phyloP scores from a whole-genome alignment of 345 rosid species.

The Salix dunnii region DNA sequence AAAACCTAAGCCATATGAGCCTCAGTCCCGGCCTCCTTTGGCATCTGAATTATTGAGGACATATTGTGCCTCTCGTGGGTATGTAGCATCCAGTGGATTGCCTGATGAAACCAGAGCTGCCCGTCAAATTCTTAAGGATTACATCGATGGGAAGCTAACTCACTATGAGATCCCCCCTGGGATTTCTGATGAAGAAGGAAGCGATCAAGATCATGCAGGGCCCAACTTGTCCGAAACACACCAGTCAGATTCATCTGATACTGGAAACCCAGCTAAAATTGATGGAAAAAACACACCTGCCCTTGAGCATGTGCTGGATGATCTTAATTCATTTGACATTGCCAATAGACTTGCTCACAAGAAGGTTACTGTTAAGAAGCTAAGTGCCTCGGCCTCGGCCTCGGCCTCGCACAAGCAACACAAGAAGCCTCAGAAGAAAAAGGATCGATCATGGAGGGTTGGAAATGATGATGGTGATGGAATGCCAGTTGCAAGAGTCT shows the following conservation, averaged over 20 bases:
- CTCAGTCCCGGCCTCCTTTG: constrained; percentile 69
- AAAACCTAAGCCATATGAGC: constrained; percentile 80
- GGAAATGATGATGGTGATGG: constrained; percentile 59
- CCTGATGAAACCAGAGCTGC: constrained; percentile 93
- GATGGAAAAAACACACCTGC: constrained; percentile 28
- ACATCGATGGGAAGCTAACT: constrained; percentile 72
- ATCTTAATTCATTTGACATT: constrained; percentile 69
- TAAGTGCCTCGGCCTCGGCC: constrained; percentile 36
- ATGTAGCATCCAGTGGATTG: constrained; percentile 86
- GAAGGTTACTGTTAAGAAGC: constrained; percentile 45
- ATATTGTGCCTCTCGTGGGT: constrained; percentile 78
- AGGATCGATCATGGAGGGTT: constrained; percentile 66
- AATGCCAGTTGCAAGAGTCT: constrained; percentile 65
- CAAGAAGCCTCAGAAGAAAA: constrained; percentile 67
- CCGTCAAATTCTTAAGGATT: constrained; percentile 79
- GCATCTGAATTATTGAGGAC: constrained; percentile 70
- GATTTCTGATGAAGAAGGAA: constrained; percentile 31
- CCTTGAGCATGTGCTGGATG: constrained; percentile 59
- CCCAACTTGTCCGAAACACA: constrained; percentile 24
- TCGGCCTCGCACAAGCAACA: constrained; percentile 47
- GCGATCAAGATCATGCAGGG: constrained; percentile 22
- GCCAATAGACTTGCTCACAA: constrained; percentile 56
- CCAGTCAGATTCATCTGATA: constrained; percentile 45
- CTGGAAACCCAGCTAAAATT: constrained; percentile 25
- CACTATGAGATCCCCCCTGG: constrained; percentile 79